phyloP scores from a whole-genome alignment of 2,329 filamentous ascomycete species.

The Lachnellula willkommii region DNA sequence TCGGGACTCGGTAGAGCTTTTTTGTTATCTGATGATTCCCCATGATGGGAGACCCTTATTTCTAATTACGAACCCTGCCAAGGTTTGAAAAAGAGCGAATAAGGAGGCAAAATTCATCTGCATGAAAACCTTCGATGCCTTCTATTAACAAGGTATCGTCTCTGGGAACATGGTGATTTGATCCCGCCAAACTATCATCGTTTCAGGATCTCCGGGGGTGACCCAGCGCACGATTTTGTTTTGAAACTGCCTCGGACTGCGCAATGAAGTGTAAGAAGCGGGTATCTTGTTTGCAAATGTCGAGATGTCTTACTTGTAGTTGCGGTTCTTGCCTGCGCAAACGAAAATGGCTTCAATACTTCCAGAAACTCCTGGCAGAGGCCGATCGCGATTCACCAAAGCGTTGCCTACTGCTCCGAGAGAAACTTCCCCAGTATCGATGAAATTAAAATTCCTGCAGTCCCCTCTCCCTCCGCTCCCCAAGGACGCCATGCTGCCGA shows the following conservation, averaged over 20 bases:
- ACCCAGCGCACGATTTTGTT: conserved; percentile 3
- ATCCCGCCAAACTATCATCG: conserved; percentile 3
- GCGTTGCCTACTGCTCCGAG: conserved; percentile 19
- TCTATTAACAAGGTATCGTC: conserved; percentile 2
- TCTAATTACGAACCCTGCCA: background rate
- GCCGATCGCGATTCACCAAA: conserved; percentile 26
- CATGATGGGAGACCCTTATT: background rate
- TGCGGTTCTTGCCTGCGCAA: background rate
- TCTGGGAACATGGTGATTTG: conserved; percentile 8
- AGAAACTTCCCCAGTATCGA: conserved; percentile 6
- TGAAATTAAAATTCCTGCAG: conserved; percentile 5
- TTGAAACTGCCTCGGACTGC: background rate
- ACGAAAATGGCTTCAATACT: conserved; percentile 6
- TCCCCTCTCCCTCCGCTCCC: conserved; percentile 23
- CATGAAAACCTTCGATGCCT: conserved; percentile 2
- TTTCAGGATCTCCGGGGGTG: conserved; percentile 1
- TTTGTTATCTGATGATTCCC: too few species aligned
- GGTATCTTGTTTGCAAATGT: conserved; percentile 3
- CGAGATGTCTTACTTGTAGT: background rate
- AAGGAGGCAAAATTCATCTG: background rate
- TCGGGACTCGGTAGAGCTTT: too few species aligned
- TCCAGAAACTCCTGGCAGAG: conserved; percentile 18
- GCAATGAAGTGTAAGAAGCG: background rate
- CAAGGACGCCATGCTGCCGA: conserved; percentile 10
- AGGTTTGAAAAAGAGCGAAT: conserved; percentile 5